Evolutionary conservation across 345 rosid genomes (phyloP), one percentile per base, ranked within the genome.

Genomic region (Euphorbia lathyris): DNA sequence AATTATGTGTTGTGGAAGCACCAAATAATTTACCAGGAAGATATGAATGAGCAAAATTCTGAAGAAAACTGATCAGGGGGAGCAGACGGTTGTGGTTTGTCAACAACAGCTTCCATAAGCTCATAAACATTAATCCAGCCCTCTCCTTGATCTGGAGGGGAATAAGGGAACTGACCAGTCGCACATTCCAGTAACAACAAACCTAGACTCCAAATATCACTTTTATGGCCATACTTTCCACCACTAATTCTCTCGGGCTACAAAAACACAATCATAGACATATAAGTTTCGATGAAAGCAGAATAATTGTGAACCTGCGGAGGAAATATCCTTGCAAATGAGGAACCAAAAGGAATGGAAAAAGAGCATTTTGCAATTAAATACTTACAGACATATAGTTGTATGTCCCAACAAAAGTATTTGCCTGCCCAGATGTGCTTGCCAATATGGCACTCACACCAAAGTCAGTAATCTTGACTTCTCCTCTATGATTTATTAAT

Each of bases 191-290:
- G 88, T 76, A 95, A 77, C 23, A 90, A 87, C 73, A 95, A 76
- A 8, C 99, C 99, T 67, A 95, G 79, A 83, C 99, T 95, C 99
- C 99, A 95, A 76, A 95, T 92, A 75, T 95, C 99, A 80, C 97
- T 95, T 82, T 87, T 92, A 43, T 72, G 78, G 59, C 88, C 83
- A 69, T 92, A 81, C 22, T 65, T 63, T 58, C 72, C 73, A 34
- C 92, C 99, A 40, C 62, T 74, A 57, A 95, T 92, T 79, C 99
- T 88, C 87, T 92, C 99, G 20, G 99, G 99, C 99, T 92, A 74
- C 34, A 70, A 56, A 55, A 58, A 48, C 19, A 52, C n/a, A 63
- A 64, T 83, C 84, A 69, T 70, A 72, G 3, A 30, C 42, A 8
- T 38, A 73, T 23, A 57, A 57, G 63, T 56, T 23, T 38, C 52